Conservation (phyloP, 768 basidiomycete genomes). For the Mycena vulgaris region DNA sequence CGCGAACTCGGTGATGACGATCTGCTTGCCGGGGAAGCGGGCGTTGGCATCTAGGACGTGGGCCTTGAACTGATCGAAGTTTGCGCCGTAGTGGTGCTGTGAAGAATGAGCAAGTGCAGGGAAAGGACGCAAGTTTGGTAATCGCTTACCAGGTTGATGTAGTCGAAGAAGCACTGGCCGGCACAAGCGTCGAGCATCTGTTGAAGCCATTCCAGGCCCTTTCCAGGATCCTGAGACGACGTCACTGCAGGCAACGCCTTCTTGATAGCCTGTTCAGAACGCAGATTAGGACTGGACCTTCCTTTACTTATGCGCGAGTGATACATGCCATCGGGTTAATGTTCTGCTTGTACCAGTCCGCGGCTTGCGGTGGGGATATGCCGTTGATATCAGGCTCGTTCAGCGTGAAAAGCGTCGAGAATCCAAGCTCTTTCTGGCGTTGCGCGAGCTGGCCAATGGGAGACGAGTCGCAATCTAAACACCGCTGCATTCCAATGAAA, state of each 20-base stretch:
- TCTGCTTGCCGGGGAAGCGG: conserved; percentile 29
- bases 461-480: conserved; percentile 54
- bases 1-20: conserved; percentile 53
- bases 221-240: conserved; percentile 48
- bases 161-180: conserved; percentile 53
- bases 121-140: neutral
- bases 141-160: conserved; percentile 46
- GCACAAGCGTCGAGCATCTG: conserved; percentile 53
- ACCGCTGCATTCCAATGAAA: conserved; percentile 59
- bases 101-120: neutral
- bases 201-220: conserved; percentile 54
- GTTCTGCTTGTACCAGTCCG: conserved; percentile 54
- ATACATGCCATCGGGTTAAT: conserved; percentile 53
- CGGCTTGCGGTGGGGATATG: conserved; percentile 48
- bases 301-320: no score
- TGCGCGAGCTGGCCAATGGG: conserved; percentile 49
- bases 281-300: neutral
- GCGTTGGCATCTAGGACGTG: conserved; percentile 21
- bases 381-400: conserved; percentile 54
- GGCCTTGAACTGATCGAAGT: conserved; percentile 47
- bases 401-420: conserved; percentile 42
- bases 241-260: conserved; percentile 57
- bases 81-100: conserved; percentile 39
- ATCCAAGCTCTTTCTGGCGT: conserved; percentile 47
- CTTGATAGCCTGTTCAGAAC: conserved; percentile 47